Conservation (phyloP, 805 yeast species). For the Suhomyces vadensis region DNA sequence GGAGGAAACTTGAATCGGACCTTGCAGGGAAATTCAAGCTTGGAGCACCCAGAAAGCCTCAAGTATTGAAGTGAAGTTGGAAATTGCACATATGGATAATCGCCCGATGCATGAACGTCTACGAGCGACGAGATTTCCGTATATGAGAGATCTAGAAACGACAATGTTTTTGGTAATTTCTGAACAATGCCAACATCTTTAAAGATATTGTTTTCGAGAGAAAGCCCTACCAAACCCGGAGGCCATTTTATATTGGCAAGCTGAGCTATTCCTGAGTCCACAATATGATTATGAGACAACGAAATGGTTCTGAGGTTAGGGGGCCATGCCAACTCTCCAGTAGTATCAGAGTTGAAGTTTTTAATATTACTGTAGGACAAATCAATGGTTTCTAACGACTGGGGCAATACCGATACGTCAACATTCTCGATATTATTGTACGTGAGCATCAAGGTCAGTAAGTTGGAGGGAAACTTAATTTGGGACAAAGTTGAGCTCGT, state of each 20-base stretch:
- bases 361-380: constrained; percentile 24
- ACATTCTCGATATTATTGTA: constrained; percentile 25
- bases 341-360: background rate
- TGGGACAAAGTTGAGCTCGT: constrained; percentile 11
- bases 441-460: constrained; percentile 35
- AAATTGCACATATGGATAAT: constrained; percentile 25
- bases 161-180: constrained; percentile 22
- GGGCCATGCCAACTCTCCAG: constrained; percentile 25
- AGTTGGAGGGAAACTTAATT: constrained; percentile 19
- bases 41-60: constrained; percentile 21
- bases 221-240: constrained; percentile 18
- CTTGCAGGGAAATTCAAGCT: constrained; percentile 5
- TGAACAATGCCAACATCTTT: constrained; percentile 19
- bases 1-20: constrained; percentile 19
- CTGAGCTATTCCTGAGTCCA: constrained; percentile 17
- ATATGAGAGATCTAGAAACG: constrained; percentile 27
- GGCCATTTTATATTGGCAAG: constrained; percentile 28
- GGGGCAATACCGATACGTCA: constrained; percentile 28
- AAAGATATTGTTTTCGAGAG: constrained; percentile 25
- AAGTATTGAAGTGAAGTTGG: constrained; percentile 27
- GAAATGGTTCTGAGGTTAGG: constrained; percentile 23
- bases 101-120: constrained; percentile 12
- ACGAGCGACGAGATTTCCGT: constrained; percentile 20
- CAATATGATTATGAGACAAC: constrained; percentile 23
- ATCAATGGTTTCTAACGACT: constrained; percentile 31